Evolutionary conservation across 169 alveolate genomes (phyloP).

Genomic region (Theileria parva): DNA sequence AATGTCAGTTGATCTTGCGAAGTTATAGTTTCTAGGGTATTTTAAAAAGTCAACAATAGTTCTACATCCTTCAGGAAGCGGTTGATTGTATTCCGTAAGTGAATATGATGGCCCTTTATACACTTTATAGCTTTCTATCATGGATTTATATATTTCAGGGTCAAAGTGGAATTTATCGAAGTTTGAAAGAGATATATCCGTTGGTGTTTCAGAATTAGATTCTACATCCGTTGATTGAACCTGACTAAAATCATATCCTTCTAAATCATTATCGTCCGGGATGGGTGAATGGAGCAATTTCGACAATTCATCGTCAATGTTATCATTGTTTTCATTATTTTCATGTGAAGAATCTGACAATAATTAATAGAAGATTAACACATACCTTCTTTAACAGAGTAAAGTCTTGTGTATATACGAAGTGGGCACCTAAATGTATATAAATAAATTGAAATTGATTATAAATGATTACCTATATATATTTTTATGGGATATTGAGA

Average conservation of each 20-base stretch:
- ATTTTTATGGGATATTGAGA: background rate
- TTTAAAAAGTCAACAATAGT: slow-evolving; percentile 54
- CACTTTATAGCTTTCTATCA: slow-evolving; percentile 5
- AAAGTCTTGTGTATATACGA: background rate
- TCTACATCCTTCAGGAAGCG: slow-evolving; percentile 62
- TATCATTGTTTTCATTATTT: background rate
- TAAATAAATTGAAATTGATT: background rate
- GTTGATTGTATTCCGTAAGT: slow-evolving; percentile 9
- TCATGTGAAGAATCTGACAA: slow-evolving; percentile 7
- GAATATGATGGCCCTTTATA: slow-evolving; percentile 28
- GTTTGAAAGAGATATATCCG: background rate
- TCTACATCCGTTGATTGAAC: background rate
- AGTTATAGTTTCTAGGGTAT: slow-evolving; percentile 57
- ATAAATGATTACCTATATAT: slow-evolving; percentile 5
- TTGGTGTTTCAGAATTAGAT: background rate
- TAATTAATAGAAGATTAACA: background rate
- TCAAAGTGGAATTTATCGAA: slow-evolving; percentile 8
- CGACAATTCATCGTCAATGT: background rate
- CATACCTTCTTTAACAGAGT: background rate
- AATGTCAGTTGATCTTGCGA: slow-evolving; percentile 33
- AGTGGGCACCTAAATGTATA: background rate
- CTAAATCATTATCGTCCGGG: background rate
- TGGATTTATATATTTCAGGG: slow-evolving; percentile 10
- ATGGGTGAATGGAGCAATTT: background rate
- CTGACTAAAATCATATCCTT: background rate